Base-by-base conservation (phyloP, 768 basidiomycete species). In the Lactarius pseudohatsudake region DNA sequence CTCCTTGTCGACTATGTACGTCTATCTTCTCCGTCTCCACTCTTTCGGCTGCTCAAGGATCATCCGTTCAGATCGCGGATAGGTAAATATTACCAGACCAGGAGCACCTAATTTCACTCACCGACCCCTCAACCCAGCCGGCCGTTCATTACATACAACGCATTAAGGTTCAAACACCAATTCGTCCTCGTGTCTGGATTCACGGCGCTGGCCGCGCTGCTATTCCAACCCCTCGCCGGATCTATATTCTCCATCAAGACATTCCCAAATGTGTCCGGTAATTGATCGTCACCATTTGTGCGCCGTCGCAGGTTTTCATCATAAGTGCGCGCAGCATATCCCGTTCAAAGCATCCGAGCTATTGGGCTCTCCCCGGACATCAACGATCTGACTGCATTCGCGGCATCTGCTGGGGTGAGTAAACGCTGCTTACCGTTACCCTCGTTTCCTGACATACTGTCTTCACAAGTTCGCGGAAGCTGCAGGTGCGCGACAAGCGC, bases 191-290 rank as follows among this genome's bases (percentile, higher is more conserved):
- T 81, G 72, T 89, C 89, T 4, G 74, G 82, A 0, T 53, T 85
- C 1, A 81, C 82, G 1, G 84, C 82, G 0, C 38, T 83, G 13
- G 71, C 75, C 32, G 79, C 82, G 11, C 77, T 81, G 61, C 61
- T 82, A 0, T 81, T 86, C 38, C 88, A 88, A 71, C 86, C 88
- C 4, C 73, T 90, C 4, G 83, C 88, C 70, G 76, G 75, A 67
- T 73, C 75, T 13, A 55, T 79, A 26, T 72, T 79, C 57, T 69
- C 77, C 45, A 60, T 73, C 40, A 69, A 61, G 55, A 66, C 75
- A 45, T 67, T 72, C 41, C 54, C 72, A 72, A 80, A 50, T 30
- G 13, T 65, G 5, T 30, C 43, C 2, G 26, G 84, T 82, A 61
- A 78, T 80, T 61, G 22, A 20, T 18, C 34, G 36, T 3, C 30